Evolutionary conservation across 345 rosid species (phyloP).

Genomic region (Sisymbrium irio): DNA sequence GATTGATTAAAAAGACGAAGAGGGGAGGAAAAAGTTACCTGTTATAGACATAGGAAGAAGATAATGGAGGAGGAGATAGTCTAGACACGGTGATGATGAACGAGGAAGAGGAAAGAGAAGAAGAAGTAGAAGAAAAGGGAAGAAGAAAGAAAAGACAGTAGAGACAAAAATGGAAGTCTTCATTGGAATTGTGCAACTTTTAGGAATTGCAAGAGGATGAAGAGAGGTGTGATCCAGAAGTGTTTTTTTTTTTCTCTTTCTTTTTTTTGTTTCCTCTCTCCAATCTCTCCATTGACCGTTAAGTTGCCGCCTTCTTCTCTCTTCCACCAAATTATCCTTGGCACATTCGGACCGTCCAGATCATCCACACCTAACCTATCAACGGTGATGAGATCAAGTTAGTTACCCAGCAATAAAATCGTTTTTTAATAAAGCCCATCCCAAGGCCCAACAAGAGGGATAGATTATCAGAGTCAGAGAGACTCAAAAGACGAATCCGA

Average conservation of each 20-base stretch:
- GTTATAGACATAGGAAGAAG: conserved; percentile 3
- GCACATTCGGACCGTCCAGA: conserved; percentile 18
- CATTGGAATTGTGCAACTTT: conserved; percentile 25
- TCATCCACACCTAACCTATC: background rate
- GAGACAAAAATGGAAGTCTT: conserved; percentile 36
- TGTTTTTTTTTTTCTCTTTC: background rate
- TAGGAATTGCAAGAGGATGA: conserved; percentile 19
- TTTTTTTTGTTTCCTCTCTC: conserved; percentile 7
- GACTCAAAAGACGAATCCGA: conserved; percentile 45
- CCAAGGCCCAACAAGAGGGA: conserved; percentile 19
- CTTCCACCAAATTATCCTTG: conserved; percentile 24
- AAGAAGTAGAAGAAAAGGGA: conserved; percentile 14
- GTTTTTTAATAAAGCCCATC: conserved; percentile 3
- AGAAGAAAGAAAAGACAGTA: conserved; percentile 6
- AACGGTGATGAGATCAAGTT: conserved; percentile 12
- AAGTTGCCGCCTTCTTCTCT: conserved; percentile 43
- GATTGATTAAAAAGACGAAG: background rate
- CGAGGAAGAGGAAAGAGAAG: conserved; percentile 13
- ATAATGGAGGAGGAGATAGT: conserved; percentile 10
- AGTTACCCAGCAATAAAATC: background rate
- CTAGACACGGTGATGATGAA: background rate
- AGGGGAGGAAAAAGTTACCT: background rate
- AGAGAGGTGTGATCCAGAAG: conserved; percentile 32
- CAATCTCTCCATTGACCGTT: conserved; percentile 34
- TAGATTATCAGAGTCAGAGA: background rate